Evolutionary conservation across 495 filamentous ascomycete species (phyloP), one percentile per base, ranked within the genome.

Genomic region (Aspergillus nidulans): DNA sequence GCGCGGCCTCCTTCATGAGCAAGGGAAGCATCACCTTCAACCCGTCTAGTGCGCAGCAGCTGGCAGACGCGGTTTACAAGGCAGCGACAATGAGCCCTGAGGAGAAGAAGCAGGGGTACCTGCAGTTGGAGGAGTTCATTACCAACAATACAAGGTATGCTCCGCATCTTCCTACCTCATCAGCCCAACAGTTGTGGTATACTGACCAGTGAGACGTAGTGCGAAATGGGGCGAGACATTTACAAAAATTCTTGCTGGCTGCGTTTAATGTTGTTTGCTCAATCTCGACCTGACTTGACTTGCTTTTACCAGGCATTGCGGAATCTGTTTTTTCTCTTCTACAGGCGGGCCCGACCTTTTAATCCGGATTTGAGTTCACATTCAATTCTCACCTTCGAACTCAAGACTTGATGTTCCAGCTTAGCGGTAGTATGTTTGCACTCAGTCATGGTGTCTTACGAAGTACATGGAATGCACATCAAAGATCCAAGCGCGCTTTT

Each of bases 21-120:
- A 89, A 90, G 56, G 92, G 91, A 23, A 87, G 86, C 52, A 72
- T 96, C 41, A 86, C 90, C 16, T 88, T 97, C 62, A 95, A 97
- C 63, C 92, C 92, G 1, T 92, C 90, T 81, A 95, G 95, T 62
- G 91, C 83, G 3, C 87, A 91, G 58, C 90, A 97, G 65, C 75
- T 96, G 32, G 87, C 92, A 6, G 87, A 91, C 56, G 84, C 91
- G 4, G 89, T 96, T 56, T 82, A 91, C 62, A 82, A 88, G 53
- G 89, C 90, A 8, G 82, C 96, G 44, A 94, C 87, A 28, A 90
- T 97, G 83, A 79, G 80, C n/a, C 77, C 82, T 12, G 87, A 89
- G 69, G 85, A 89, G 70, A 82, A 89, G 36, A 81, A 82, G 59
- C 70, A 79, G 28, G 91, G 91, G 67, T 92, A 87, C 71, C 78